Base-by-base conservation (phyloP, 139 green algal species). In the Marvania coccoides region DNA sequence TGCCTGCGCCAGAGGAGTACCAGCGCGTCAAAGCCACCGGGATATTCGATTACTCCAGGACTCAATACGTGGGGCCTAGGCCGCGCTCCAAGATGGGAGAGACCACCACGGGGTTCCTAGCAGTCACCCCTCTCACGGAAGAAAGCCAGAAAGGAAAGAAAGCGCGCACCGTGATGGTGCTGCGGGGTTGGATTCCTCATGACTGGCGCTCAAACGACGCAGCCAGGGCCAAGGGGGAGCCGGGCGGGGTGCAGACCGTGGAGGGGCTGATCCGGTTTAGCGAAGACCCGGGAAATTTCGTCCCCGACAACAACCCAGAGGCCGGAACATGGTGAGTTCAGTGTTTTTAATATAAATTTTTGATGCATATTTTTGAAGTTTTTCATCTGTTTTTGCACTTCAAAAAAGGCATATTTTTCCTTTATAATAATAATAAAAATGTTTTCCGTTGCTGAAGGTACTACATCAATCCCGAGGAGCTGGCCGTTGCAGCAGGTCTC, bases 161-260 rank as follows among this genome's bases (percentile, higher is more conserved):
- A 63, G 36, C 0, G n/a, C 76, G 46, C 31, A 33, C 61, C 2
- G 79, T 90, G 15, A 63, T 94, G 28, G 79, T 94, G 26, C 87
- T 86, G 61, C 56, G 87, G 0, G 87, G 87, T n/a, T 94, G 87
- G 87, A 83, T 91, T 59, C 87, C 87, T 3, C 37, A 47, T 1
- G 42, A 37, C 13, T 94, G 87, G 87, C 47, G 61, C 33, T 31
- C 60, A 9, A 31, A 54, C 1, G 26, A 38, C 2, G n/a, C 63
- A 29, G 51, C 55, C 15, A 4, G 29, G 8, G 33, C n/a, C n/a
- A n/a, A 7, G 55, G 60, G 7, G 40, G 70, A 29, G 46, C 69
- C 15, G 29, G 12, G 6, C 35, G 42, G 56, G 39, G 57, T 37
- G 69, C 61, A 47, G 14, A 28, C 55, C 13, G 48, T 90, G 46